Evolutionary conservation across 2,329 filamentous ascomycete species (phyloP), one percentile per base, ranked within the genome.

Genomic region (Aspergillus sp.): DNA sequence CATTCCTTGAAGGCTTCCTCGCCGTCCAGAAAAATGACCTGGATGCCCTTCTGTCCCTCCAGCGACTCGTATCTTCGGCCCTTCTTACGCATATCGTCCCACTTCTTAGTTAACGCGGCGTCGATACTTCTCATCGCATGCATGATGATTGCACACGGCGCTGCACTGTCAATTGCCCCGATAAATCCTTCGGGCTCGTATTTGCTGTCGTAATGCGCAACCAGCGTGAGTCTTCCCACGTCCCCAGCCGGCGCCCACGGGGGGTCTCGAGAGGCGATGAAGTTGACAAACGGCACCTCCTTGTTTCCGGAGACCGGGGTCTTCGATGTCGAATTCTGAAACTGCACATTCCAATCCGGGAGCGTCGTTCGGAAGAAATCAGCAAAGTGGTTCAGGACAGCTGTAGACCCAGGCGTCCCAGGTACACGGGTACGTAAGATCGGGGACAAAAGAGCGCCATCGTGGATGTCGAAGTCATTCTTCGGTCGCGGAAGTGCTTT

Each of bases 201-300:
- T 61, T 93, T 82, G 54, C 79, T 88, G 51, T 98, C 91, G 57
- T 94, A 96, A 56, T 98, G 91, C 25, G 91, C 91, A 5, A 89
- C 91, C 34, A 98, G 70, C 10, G 86, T 89, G 52, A 96, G 64
- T 30, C 86, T 69, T 26, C 80, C 79, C 2, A 91, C 78, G 45
- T 95, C 80, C 1, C 88, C 89, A 0, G 65, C 58, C 4, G 69
- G 63, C 1, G 79, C 68, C 76, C 85, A 91, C 1, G 91, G 91
- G 31, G 91, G 91, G 58, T 96, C 89, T 33, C 88, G 76, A 22
- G 78, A 81, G 36, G 89, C 78, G 39, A 96, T 82, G 35, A 96
- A 68, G 54, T 95, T 98, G 33, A 75, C 68, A 56, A 98, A 96
- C 0, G 86, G 85, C 0, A 96, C 67, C 5, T 83, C 69, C 34